Conservation (phyloP, 352 stramenopile genomes). For the Thraustochytrium sp. region DNA sequence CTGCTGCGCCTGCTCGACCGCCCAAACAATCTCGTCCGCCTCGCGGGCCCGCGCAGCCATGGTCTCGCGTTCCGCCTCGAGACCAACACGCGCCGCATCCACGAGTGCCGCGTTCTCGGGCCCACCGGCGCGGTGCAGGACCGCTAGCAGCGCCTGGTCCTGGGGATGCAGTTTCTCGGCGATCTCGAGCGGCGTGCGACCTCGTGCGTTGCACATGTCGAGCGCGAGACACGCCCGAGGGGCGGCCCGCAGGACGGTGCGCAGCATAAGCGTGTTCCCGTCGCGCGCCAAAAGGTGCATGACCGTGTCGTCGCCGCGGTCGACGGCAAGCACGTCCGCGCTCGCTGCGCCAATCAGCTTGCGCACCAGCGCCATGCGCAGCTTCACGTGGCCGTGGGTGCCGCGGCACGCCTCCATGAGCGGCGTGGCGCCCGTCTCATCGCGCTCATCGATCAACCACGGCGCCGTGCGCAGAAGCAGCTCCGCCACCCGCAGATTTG, state of each 20-base stretch:
- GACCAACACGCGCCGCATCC: too few relatives aligned
- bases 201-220: not conserved
- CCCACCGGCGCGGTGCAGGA: not conserved
- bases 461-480: not conserved
- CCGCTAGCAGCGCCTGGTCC: not conserved
- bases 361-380: not conserved
- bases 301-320: not conserved
- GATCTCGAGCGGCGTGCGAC: not conserved
- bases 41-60: not conserved
- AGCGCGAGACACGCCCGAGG: not conserved
- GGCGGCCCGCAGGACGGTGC: not conserved
- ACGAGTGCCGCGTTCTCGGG: too few relatives aligned
- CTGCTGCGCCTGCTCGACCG: not conserved
- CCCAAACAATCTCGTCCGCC: not conserved
- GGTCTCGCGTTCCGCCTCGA: too few relatives aligned
- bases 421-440: slow-evolving; percentile 7
- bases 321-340: not conserved
- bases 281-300: slow-evolving; percentile 13
- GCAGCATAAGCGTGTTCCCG: not conserved
- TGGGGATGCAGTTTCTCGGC: not conserved
- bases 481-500: not conserved
- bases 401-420: not conserved
- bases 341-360: not conserved
- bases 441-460: not conserved
- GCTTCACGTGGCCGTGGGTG: not conserved